These are phyloP conservation scores for Mycena chlorophos DNA, from an alignment of 768 basidiomycete species.

Conservation along the genomic window DNA sequence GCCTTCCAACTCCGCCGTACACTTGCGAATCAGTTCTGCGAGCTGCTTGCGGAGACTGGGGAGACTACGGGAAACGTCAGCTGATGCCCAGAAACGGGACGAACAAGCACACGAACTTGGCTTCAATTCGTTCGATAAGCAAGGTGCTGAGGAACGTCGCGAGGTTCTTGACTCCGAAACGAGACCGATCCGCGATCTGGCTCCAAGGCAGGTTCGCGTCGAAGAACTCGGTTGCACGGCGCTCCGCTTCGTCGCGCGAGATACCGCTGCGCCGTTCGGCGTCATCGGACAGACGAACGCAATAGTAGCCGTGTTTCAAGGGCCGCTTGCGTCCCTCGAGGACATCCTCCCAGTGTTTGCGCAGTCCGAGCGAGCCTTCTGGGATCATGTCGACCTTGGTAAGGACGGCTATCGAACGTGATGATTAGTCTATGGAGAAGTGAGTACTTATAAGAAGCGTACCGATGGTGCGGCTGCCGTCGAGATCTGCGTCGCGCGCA, in stretches of 20 bases:
- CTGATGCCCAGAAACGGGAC: neutral
- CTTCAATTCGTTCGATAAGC: constrained; percentile 53
- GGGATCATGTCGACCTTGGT: constrained; percentile 67
- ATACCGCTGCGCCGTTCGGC: constrained; percentile 43
- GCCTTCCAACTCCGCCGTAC: constrained; percentile 32
- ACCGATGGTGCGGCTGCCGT: constrained; percentile 66
- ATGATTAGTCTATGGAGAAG: neutral
- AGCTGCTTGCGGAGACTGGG: constrained; percentile 46
- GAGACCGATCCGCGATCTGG: constrained; percentile 39
- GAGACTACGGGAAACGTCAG: constrained; percentile 37
- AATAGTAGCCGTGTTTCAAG: constrained; percentile 62
- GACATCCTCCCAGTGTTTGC: constrained; percentile 49
- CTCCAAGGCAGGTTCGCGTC: constrained; percentile 52
- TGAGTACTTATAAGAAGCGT: neutral
- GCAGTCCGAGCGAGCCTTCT: constrained; percentile 41
- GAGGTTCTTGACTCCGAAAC: constrained; percentile 59
- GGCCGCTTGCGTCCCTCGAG: constrained; percentile 48
- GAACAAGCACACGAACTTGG: constrained; percentile 41
- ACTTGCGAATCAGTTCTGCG: constrained; percentile 26
- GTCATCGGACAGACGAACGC: constrained; percentile 66
- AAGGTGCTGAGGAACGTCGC: constrained; percentile 52
- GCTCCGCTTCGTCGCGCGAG: constrained; percentile 38
- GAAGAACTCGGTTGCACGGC: constrained; percentile 47
- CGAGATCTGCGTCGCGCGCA: constrained; percentile 53
- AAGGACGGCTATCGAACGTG: constrained; percentile 50